These are phyloP conservation scores for Amaranthus hypochondriacus DNA, from an alignment of 148 eudicot species.

Conservation along the genomic window DNA sequence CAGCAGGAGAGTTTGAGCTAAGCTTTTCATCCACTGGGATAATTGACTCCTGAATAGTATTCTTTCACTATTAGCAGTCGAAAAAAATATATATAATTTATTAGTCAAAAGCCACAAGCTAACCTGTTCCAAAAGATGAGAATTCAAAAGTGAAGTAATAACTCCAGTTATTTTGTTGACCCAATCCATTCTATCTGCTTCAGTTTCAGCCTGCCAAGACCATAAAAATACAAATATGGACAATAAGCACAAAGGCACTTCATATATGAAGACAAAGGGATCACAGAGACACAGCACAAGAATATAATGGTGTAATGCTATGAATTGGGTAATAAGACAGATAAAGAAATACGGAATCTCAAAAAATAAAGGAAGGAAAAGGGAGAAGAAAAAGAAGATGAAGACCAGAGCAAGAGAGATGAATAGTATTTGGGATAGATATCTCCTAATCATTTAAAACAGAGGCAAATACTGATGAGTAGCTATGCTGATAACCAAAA, in stretches of 20 bases:
- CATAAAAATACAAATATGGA: slow-evolving; percentile 12
- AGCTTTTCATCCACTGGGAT: slow-evolving; percentile 31
- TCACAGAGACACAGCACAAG: not conserved
- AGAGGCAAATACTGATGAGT: not conserved
- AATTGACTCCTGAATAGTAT: slow-evolving; percentile 41
- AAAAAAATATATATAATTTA: not conserved
- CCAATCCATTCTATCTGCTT: slow-evolving; percentile 93
- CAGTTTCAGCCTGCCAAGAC: slow-evolving; percentile 79
- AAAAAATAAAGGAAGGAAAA: not conserved
- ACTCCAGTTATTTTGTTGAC: slow-evolving; percentile 82
- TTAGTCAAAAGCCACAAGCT: slow-evolving; percentile 5
- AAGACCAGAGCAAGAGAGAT: too few species aligned
- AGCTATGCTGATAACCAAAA: not conserved
- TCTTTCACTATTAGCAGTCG: slow-evolving; percentile 15
- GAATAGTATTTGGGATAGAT: not conserved
- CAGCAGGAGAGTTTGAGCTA: slow-evolving; percentile 19
- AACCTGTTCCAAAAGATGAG: slow-evolving; percentile 73
- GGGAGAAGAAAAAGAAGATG: not conserved
- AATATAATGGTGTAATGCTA: not conserved
- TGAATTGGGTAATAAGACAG: not conserved
- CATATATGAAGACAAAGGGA: not conserved
- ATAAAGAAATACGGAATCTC: not conserved
- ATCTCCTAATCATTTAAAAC: not conserved
- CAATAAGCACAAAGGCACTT: slow-evolving; percentile 14
- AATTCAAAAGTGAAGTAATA: slow-evolving; percentile 78